Percentiles rank a stretch among this genome's conserved stretches.
These are phyloP conservation scores for Aspergillus melleus DNA, from an alignment of 2,329 filamentous ascomycete species.

Conservation along the genomic window DNA sequence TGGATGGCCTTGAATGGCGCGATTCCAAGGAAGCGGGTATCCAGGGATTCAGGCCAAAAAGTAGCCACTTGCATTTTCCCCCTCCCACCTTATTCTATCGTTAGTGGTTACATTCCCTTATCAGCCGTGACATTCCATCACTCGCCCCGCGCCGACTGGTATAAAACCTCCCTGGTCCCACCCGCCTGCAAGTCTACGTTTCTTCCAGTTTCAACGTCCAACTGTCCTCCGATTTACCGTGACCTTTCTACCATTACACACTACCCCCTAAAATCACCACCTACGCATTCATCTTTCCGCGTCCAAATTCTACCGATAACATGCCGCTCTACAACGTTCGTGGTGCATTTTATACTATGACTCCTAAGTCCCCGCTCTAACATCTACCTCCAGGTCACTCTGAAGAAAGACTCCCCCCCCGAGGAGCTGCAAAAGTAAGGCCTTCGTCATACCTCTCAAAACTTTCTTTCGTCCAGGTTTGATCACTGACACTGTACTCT, in stretches of 20 bases:
- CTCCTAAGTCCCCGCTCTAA: not conserved
- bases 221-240: not conserved
- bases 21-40: constrained; percentile 1
- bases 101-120: constrained; percentile 5
- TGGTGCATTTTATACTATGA: not conserved
- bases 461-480: not conserved
- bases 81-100: constrained; percentile 1
- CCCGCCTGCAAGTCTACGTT: not conserved
- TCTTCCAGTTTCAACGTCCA: not conserved
- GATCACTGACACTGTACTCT: constrained; percentile 15
- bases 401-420: constrained; percentile 67
- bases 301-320: constrained; percentile 7
- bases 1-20: constrained; percentile 1
- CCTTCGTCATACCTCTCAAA: not conserved
- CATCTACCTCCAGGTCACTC: constrained; percentile 63
- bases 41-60: constrained; percentile 1
- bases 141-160: constrained; percentile 11
- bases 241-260: not conserved
- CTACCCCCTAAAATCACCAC: not conserved
- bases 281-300: not conserved
- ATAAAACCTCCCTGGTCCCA: constrained; percentile 14
- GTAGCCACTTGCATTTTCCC: not conserved
- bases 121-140: constrained; percentile 8
- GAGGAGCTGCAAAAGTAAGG: constrained; percentile 68
- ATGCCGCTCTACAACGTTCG: constrained; percentile 45